A percentile compares a stretch with the other conserved stretches of the same genome.
Conservation (phyloP, 192 early-diverging fungal species). For the Haplosporangium gracile region DNA sequence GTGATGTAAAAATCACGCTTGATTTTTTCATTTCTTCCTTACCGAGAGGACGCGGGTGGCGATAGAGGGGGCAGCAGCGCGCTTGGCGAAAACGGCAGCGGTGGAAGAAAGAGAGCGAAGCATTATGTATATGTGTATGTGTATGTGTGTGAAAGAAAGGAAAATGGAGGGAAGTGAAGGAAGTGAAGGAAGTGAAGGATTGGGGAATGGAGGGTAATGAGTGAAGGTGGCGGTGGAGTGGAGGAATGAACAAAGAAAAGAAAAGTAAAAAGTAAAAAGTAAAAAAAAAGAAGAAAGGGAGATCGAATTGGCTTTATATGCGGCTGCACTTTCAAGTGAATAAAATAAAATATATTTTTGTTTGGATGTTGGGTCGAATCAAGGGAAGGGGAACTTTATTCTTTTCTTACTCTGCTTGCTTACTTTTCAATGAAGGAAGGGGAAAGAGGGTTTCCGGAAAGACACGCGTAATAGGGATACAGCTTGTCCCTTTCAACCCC, state of each 20-base stretch:
- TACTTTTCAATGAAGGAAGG: no score
- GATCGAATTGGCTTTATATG: conserved; percentile 17
- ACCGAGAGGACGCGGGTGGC: conserved; percentile 52
- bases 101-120: conserved; percentile 58
- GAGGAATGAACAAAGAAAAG: conserved; percentile 22
- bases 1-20: not conserved
- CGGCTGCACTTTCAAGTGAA: not conserved
- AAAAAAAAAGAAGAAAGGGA: conserved; percentile 11
- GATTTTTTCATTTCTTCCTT: not conserved
- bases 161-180: not conserved
- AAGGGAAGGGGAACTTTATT: conserved; percentile 4
- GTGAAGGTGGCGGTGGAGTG: not conserved
- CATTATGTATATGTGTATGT: conserved; percentile 36
- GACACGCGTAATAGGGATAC: not conserved
- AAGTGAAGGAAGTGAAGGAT: not conserved
- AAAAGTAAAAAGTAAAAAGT: conserved; percentile 24
- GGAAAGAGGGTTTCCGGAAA: not conserved
- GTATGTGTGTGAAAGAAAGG: not conserved
- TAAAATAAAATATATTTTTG: not conserved
- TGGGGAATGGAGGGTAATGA: not conserved
- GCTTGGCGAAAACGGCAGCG: conserved; percentile 47
- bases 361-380: not conserved
- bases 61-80: conserved; percentile 42
- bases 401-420: not conserved
- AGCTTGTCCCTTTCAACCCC: not conserved